Evolutionary conservation across 2,329 filamentous ascomycete genomes (phyloP).

Genomic region (Aspergillus spinulosporus): DNA sequence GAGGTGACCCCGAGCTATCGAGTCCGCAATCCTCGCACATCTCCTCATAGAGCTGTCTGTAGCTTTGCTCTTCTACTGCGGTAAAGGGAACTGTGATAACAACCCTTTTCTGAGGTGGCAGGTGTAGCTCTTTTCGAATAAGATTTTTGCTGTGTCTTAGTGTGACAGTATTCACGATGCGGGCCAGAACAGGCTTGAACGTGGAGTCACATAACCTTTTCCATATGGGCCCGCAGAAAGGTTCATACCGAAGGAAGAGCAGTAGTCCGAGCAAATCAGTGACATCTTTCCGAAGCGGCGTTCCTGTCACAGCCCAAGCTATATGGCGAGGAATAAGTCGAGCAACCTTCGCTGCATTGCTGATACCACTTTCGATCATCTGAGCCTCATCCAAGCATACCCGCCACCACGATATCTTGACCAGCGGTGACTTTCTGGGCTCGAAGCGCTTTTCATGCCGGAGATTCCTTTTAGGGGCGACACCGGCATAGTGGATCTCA

Average conservation of each 20-base stretch:
- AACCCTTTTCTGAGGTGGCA: constrained; percentile 81
- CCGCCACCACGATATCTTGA: constrained; percentile 84
- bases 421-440: constrained; percentile 70
- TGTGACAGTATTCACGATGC: constrained; percentile 70
- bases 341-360: constrained; percentile 77
- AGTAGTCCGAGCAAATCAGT: constrained; percentile 78
- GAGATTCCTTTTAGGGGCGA: constrained; percentile 70
- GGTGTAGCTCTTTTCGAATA: constrained; percentile 72
- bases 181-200: constrained; percentile 66
- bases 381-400: constrained; percentile 72
- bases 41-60: constrained; percentile 70
- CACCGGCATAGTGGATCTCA: constrained; percentile 75
- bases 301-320: constrained; percentile 90
- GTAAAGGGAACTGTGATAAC: constrained; percentile 90
- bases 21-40: constrained; percentile 73
- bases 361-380: constrained; percentile 89
- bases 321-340: constrained; percentile 78
- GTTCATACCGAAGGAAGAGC: constrained; percentile 75
- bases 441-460: constrained; percentile 64
- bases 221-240: constrained; percentile 72
- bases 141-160: constrained; percentile 83
- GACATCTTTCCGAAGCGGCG: constrained; percentile 78
- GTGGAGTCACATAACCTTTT: constrained; percentile 58
- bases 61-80: constrained; percentile 86
- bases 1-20: constrained; percentile 62